Base-by-base conservation (phyloP, 352 stramenopile genomes). In the Globisporangium nagaii region DNA sequence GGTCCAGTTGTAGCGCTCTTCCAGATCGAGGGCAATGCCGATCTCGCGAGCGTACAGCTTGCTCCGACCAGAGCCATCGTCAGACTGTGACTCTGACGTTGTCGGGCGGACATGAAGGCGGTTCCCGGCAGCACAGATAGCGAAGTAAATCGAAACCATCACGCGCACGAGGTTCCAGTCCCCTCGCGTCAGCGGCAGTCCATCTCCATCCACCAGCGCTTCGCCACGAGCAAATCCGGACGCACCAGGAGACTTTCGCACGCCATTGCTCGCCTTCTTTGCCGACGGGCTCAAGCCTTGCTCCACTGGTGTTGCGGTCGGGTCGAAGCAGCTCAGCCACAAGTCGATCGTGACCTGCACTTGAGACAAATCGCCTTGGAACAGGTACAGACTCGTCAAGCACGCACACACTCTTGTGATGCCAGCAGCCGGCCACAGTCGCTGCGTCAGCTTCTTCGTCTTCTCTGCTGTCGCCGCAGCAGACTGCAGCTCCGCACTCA, bases 161-260 rank as follows among this genome's bases (percentile, higher is more conserved):
- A 80, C 71, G 0, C 85, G 80, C 28, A 95, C 85, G 15, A 95
- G 53, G 17, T 84, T 87, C 85, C 85, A 95, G 37, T 95, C 85
- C 37, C 71, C 79, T 41, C 85, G 69, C 3, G 83, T 93, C 24
- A 95, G 67, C 2, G 85, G 85, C 36, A 95, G 59, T 0, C 79
- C 75, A 54, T 93, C 85, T 4, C 82, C 84, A 53, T 91, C 84
- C 4, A 90, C 60, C 34, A 93, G 63, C 34, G 78, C 83, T 43
- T 93, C 79, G 7, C 80, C 83, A 34, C 77, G 63, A 6, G 75
- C 73, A 63, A 88, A 89, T 15, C 78, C 78, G 56, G 39, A 41
- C 1, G 32, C 19, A 19, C 40, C 30, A 12, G 48, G 27, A 19
- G 31, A 48, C 56, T 64, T 68, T 17, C 56, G 60, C 20, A 62